A percentile compares a stretch with the other conserved stretches of the same genome.
Conservation (phyloP, 345 rosid species). For the Psidium guajava region DNA sequence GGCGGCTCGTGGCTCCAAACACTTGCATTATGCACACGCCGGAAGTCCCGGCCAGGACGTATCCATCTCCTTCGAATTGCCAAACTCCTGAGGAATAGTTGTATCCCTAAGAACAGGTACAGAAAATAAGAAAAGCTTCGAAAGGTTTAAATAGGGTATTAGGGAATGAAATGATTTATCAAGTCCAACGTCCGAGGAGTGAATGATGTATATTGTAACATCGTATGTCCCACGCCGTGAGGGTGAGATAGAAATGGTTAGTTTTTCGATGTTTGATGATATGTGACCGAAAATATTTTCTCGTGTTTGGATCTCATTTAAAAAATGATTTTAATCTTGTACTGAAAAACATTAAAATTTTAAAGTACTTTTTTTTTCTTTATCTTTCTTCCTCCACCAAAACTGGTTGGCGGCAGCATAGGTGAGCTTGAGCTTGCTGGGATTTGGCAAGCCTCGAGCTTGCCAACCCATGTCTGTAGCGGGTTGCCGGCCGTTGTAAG, state of each 20-base stretch:
- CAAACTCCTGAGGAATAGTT: constrained; percentile 20
- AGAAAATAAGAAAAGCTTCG: background rate
- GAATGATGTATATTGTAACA: background rate
- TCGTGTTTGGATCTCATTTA: too few species aligned
- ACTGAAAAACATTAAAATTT: too few species aligned
- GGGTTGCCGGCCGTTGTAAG: too few species aligned
- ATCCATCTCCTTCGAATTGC: constrained; percentile 31
- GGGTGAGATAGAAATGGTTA: background rate
- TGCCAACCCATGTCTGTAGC: too few species aligned
- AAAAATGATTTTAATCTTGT: too few species aligned
- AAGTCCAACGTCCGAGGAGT: background rate
- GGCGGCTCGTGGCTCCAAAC: constrained; percentile 13
- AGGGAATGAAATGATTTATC: background rate
- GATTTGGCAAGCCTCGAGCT: too few species aligned
- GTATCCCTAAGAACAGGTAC: constrained; percentile 9
- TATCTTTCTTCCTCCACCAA: too few species aligned
- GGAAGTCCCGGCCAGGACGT: constrained; percentile 16
- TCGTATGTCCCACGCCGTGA: background rate
- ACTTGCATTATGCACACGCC: constrained; percentile 25
- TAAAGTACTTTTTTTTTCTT: too few species aligned
- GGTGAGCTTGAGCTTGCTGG: too few species aligned
- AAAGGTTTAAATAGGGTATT: background rate
- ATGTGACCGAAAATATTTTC: too few species aligned
- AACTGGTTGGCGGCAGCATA: too few species aligned
- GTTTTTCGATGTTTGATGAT: too few species aligned